Percentiles rank a stretch among this genome's conserved stretches.
Conservation (phyloP, 768 basidiomycete species). For the Agaricus sinodeliciosus region DNA sequence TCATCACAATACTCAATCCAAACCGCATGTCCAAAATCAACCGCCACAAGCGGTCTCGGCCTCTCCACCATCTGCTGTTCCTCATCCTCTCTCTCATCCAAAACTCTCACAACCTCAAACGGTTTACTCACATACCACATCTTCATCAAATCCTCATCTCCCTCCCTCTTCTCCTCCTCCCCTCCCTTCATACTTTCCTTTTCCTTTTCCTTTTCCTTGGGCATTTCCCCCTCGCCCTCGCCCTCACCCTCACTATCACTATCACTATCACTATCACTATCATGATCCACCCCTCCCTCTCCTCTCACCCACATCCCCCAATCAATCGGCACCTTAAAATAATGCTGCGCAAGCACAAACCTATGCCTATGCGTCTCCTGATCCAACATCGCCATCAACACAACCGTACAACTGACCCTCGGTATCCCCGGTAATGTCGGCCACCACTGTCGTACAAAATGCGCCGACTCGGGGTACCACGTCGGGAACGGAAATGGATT, state of each 20-base stretch:
- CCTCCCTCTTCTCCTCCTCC: slow-evolving; percentile 1
- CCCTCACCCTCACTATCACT: slow-evolving; percentile 1
- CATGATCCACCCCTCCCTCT: neutral
- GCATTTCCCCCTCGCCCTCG: neutral
- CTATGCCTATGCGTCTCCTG: slow-evolving; percentile 50
- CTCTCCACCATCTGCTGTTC: slow-evolving; percentile 31
- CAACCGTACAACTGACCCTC: slow-evolving; percentile 64
- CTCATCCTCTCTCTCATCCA: slow-evolving; percentile 40
- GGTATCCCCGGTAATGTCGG: slow-evolving; percentile 59
- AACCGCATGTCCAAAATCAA: slow-evolving; percentile 85
- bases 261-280: neutral
- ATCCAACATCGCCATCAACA: slow-evolving; percentile 59
- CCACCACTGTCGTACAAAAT: slow-evolving; percentile 82
- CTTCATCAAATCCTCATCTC: slow-evolving; percentile 52
- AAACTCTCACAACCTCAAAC: slow-evolving; percentile 65
- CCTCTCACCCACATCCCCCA: slow-evolving; percentile 24
- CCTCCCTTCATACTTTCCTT: slow-evolving; percentile 1
- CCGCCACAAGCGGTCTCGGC: slow-evolving; percentile 67
- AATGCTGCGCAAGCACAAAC: slow-evolving; percentile 69
- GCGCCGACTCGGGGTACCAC: slow-evolving; percentile 69
- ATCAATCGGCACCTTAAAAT: slow-evolving; percentile 61
- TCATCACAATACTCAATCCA: slow-evolving; percentile 60
- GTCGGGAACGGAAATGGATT: slow-evolving; percentile 64
- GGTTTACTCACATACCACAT: slow-evolving; percentile 68
- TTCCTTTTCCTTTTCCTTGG: slow-evolving; percentile 3